These are phyloP conservation scores for Blastobotrys arbuscula DNA, from an alignment of 1,139 yeast genomes.

Conservation along the genomic window DNA sequence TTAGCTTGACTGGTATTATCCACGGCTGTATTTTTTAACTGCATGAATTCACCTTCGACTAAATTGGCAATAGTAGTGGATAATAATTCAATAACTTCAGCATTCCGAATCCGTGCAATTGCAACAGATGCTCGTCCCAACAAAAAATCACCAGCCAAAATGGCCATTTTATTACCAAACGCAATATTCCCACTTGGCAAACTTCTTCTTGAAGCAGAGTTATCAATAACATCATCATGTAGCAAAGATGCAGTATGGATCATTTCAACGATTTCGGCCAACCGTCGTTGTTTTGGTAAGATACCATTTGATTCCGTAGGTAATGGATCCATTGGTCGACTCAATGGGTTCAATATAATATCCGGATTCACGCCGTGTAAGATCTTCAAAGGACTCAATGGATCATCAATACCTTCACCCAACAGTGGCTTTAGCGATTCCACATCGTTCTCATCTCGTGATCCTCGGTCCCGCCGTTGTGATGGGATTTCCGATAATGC, in stretches of 20 bases:
- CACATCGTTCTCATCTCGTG: conserved; percentile 33
- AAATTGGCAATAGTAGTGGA: conserved; percentile 94
- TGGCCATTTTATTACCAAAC: conserved; percentile 95
- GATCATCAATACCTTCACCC: conserved; percentile 33
- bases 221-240: conserved; percentile 96
- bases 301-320: conserved; percentile 52
- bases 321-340: conserved; percentile 70
- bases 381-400: conserved; percentile 71
- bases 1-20: conserved; percentile 60
- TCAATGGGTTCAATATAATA: conserved; percentile 72
- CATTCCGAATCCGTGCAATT: conserved; percentile 83
- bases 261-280: conserved; percentile 98
- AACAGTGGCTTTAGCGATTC: conserved; percentile 25
- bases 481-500: conserved; percentile 74
- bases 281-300: conserved; percentile 85
- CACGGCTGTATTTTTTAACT: conserved; percentile 81
- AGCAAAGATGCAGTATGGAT: conserved; percentile 95
- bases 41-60: conserved; percentile 99
- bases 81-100: conserved; percentile 93
- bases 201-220: conserved; percentile 85
- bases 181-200: conserved; percentile 90
- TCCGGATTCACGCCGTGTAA: conserved; percentile 86
- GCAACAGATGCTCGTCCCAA: conserved; percentile 96
- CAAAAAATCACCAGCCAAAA: conserved; percentile 91
- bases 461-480: conserved; percentile 52